Conservation (phyloP, 2,329 filamentous ascomycete species). For the Calonectria multiphialidica region DNA sequence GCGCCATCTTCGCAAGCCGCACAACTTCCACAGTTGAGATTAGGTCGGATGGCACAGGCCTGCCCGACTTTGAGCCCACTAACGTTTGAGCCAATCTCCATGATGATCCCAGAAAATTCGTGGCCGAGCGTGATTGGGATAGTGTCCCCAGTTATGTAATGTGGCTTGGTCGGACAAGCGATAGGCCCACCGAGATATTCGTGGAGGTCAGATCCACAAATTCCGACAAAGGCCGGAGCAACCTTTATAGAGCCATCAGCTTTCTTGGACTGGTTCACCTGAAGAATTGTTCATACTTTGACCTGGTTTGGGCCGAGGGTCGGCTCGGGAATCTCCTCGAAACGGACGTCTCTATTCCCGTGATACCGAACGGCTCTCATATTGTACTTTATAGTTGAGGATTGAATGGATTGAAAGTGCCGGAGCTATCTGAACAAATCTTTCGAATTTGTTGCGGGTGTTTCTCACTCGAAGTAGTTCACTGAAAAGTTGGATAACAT, state of each 20-base stretch:
- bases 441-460: neutral
- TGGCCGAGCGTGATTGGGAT: neutral
- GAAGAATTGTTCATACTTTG: conserved; percentile 49
- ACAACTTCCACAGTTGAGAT: neutral
- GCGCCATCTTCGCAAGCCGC: neutral
- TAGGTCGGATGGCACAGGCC: neutral
- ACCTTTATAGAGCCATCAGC: neutral
- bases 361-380: conserved; percentile 69
- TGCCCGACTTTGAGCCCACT: neutral
- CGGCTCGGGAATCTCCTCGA: conserved; percentile 63
- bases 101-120: neutral
- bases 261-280: conserved; percentile 55
- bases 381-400: neutral
- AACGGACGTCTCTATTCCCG: conserved; percentile 65
- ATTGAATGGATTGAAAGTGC: neutral
- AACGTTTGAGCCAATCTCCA: neutral
- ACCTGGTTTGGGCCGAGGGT: conserved; percentile 63
- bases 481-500: neutral
- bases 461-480: neutral
- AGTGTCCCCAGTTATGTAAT: neutral
- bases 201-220: conserved; percentile 24
- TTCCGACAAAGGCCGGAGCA: conserved; percentile 41
- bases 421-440: neutral
- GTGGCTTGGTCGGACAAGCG: neutral
- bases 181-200: neutral